A percentile compares a stretch with the other conserved stretches of the same genome.
Evolutionary conservation across 139 green algal genomes (phyloP).

Genomic region (Chlamydomonas sphaeroides): DNA sequence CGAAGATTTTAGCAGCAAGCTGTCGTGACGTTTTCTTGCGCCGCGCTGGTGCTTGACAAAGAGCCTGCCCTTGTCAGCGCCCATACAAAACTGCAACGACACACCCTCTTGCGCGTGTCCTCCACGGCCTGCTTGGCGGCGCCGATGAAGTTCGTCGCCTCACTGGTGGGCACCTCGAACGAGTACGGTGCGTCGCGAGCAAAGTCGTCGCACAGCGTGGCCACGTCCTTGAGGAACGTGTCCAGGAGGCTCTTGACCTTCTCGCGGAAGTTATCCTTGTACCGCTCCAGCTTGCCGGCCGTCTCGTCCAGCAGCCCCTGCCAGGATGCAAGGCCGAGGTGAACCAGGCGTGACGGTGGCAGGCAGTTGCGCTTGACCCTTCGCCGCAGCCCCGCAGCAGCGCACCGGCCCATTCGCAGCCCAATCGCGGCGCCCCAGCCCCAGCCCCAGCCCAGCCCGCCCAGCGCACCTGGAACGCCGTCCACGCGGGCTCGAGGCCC

Average conservation of each 20-base stretch:
- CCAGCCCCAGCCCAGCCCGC: too few species aligned
- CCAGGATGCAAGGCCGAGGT: too few species aligned
- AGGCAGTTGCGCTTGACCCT: background rate
- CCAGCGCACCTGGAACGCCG: conserved; percentile 58
- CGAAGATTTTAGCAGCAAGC: too few species aligned
- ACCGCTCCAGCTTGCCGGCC: conserved; percentile 68
- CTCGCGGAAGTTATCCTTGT: conserved; percentile 84
- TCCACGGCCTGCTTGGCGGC: conserved; percentile 47
- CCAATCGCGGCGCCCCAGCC: too few species aligned
- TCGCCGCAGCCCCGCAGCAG: too few species aligned
- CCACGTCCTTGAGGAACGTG: conserved; percentile 80
- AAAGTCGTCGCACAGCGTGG: conserved; percentile 73
- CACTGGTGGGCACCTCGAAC: conserved; percentile 43
- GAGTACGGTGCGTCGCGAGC: conserved; percentile 58
- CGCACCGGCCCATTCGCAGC: too few species aligned
- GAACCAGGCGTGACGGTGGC: background rate
- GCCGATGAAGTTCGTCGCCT: conserved; percentile 57
- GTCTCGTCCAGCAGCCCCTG: conserved; percentile 67
- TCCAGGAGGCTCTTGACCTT: conserved; percentile 83
- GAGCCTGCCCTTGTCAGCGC: too few species aligned
- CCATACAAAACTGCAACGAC: too few species aligned
- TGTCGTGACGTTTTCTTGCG: too few species aligned
- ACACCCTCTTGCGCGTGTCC: conserved; percentile 38
- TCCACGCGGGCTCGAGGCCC: conserved; percentile 67
- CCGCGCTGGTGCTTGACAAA: too few species aligned